phyloP scores from a whole-genome alignment of 345 rosid species.

The Tarenaya hassleriana region DNA sequence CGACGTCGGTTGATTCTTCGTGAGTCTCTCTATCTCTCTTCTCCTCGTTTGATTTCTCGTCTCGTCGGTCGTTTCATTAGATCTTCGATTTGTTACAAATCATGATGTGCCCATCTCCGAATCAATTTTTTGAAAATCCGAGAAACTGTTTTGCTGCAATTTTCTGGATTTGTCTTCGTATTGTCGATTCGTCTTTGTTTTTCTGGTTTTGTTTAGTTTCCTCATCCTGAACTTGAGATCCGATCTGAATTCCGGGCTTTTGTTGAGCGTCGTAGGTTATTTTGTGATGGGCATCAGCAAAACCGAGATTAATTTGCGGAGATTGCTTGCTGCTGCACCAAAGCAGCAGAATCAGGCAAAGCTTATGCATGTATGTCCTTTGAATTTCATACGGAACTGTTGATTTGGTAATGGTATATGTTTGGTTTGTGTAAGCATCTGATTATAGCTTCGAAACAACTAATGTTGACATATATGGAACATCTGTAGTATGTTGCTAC shows the following conservation, averaged over 20 bases:
- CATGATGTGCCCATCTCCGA: no score
- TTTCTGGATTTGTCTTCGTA: background rate
- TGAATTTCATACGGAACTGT: background rate
- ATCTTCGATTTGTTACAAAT: no score
- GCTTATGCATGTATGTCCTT: constrained; percentile 54
- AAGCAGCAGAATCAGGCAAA: constrained; percentile 69
- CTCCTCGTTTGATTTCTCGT: no score
- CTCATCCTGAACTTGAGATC: background rate
- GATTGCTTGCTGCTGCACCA: constrained; percentile 73
- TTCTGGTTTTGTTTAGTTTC: background rate
- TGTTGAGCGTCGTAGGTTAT: constrained; percentile 4
- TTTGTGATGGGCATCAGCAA: constrained; percentile 59
- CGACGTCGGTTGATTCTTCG: no score
- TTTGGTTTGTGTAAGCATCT: background rate
- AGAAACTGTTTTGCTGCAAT: no score
- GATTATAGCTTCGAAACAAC: background rate
- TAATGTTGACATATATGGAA: constrained; percentile 17
- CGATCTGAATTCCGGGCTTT: constrained; percentile 11
- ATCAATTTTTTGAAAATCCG: no score
- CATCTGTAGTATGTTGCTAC: constrained; percentile 75
- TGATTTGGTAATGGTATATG: background rate
- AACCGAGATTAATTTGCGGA: constrained; percentile 66
- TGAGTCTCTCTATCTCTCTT: no score
- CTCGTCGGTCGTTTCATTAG: no score
- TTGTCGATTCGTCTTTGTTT: background rate